phyloP scores from a whole-genome alignment of 306 rosid species.

The Casuarina glauca region DNA sequence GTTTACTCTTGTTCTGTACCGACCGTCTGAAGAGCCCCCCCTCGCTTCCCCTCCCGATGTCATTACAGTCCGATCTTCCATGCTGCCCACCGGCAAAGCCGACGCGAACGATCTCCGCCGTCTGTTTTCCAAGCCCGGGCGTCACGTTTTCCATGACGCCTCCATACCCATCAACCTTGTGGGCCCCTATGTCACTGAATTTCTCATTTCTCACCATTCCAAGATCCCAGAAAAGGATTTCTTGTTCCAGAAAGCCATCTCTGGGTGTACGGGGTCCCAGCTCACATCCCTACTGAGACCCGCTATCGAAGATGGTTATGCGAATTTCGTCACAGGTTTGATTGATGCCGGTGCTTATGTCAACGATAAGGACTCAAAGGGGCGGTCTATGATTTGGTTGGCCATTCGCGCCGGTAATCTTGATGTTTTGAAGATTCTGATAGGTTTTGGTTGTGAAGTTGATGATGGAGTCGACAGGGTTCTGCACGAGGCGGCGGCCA shows the following conservation, averaged over 20 bases:
- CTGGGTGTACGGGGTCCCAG: constrained; percentile 46
- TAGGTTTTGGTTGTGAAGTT: constrained; percentile 44
- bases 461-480: constrained; percentile 35
- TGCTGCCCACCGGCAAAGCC: constrained; percentile 85
- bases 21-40: constrained; percentile 49
- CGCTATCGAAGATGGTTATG: constrained; percentile 45
- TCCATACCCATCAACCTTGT: constrained; percentile 52
- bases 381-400: constrained; percentile 38
- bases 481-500: constrained; percentile 56
- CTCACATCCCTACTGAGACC: constrained; percentile 47
- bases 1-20: constrained; percentile 45
- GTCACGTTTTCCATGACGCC: constrained; percentile 83
- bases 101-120: constrained; percentile 61
- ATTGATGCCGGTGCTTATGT: constrained; percentile 65
- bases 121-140: constrained; percentile 61
- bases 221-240: constrained; percentile 20
- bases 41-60: constrained; percentile 45
- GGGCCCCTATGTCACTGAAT: constrained; percentile 61
- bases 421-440: constrained; percentile 47
- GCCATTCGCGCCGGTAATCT: constrained; percentile 46
- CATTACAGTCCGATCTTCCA: constrained; percentile 63
- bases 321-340: constrained; percentile 39
- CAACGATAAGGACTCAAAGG: constrained; percentile 34
- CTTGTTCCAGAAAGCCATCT: constrained; percentile 46
- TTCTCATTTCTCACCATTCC: constrained; percentile 40